Conservation (phyloP, 2,329 filamentous ascomycete genomes). For the Penicillium sp. region DNA sequence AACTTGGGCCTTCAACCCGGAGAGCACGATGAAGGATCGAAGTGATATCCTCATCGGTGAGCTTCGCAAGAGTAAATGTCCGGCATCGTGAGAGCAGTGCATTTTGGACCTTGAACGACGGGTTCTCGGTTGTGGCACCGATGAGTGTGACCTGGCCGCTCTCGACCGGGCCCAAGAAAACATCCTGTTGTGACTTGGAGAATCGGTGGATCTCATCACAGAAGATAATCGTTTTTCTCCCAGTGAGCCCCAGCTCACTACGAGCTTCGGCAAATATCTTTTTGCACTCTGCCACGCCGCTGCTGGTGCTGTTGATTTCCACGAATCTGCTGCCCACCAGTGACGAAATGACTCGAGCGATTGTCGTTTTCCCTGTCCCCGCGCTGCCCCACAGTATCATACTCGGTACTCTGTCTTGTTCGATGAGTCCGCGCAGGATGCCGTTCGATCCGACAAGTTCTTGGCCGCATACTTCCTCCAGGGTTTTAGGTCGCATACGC, state of each 20-base stretch:
- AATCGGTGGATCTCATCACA: conserved; percentile 97
- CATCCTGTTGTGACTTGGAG: conserved; percentile 88
- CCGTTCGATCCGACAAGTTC: conserved; percentile 82
- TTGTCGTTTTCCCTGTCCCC: conserved; percentile 60
- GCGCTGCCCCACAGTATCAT: conserved; percentile 79
- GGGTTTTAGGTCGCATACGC: conserved; percentile 79
- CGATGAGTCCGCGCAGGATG: conserved; percentile 82
- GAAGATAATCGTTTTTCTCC: conserved; percentile 91
- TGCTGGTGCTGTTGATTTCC: conserved; percentile 91
- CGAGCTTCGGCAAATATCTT: conserved; percentile 84
- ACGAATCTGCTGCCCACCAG: conserved; percentile 83
- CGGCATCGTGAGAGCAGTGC: conserved; percentile 86
- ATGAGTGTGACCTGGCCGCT: conserved; percentile 86
- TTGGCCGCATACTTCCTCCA: conserved; percentile 88
- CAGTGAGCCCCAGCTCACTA: conserved; percentile 75
- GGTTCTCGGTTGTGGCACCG: conserved; percentile 95
- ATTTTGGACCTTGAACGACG: conserved; percentile 86
- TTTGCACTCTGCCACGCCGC: conserved; percentile 86
- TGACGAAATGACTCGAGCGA: conserved; percentile 83
- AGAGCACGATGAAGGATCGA: conserved; percentile 76
- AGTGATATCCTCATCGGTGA: conserved; percentile 69
- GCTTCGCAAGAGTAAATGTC: conserved; percentile 79
- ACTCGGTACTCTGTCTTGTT: conserved; percentile 80
- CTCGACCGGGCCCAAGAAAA: conserved; percentile 91
- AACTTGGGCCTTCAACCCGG: conserved; percentile 56